Evolutionary conservation across 164 flowering plant species (phyloP), one percentile per base, ranked within the genome.

Genomic region (Liriodendron chinense): DNA sequence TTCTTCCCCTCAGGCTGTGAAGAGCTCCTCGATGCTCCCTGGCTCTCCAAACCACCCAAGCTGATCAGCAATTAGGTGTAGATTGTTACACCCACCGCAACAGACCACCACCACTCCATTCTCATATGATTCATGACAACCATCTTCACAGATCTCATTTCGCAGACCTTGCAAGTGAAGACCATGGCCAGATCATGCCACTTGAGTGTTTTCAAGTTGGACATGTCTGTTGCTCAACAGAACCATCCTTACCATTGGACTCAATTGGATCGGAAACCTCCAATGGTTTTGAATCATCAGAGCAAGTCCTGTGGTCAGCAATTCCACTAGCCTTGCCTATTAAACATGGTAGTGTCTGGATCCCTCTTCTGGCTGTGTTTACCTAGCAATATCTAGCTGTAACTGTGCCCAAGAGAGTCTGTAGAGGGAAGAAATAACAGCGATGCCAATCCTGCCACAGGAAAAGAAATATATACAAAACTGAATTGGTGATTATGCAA

Each of bases 21-120:
- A 83, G 69, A 87, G 76, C 2, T 94, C 98, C 83, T 93, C 97
- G 1, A 94, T 71, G 74, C 94, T 94, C 50, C 94, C 93, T 1
- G 94, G 91, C 71, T 87, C 87, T 47, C 97, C 98, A 81, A 91
- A 94, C 94, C 89, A 86, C 8, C 98, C 98, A 20, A 94, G 88
- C 1, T 86, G 85, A 71, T 94, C 98, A 1, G 98, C 96, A 70
- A 94, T 89, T 68, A 94, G 84, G 79, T 94, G 98, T 7, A 87
- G 78, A 76, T 91, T 91, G 76, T 87, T 77, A 72, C 98, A 94
- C 1, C 96, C 95, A 20, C 78, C 84, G 63, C 98, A 94, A 2
- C 90, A 85, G 1, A 82, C 95, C 71, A 94, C 91, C 69, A 92
- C 98, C 68, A 94, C 89, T 24, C 98, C 97, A 76, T 88, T 94